Base-by-base conservation (phyloP, 305 asterid genomes). In the Solanum hybrid region DNA sequence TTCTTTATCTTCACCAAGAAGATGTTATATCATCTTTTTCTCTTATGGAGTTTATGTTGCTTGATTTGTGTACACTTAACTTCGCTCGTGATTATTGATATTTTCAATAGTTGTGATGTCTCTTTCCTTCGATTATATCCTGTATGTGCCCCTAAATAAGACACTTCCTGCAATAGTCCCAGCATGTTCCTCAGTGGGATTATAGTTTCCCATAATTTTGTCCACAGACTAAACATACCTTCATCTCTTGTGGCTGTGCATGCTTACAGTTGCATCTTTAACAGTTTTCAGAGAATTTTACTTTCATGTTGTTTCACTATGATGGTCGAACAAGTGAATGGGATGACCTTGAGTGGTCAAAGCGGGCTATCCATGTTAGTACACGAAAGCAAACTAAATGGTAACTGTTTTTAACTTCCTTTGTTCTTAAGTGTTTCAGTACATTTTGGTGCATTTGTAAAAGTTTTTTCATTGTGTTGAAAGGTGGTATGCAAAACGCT, bases 401-500 rank as follows among this genome's bases (percentile, higher is more conserved):
- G 98, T 95, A 92, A 91, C 79, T 87, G 9, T 60, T 88, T 88
- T 36, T 14, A 84, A 71, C 31, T 78, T 77, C 78, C 86, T 86
- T 34, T 73, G n/a, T 10, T 32, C 82, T 12, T 2, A 66, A 31
- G 34, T 29, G 71, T 38, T 46, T 10, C 75, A 88, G 24, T 73
- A 14, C 38, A 34, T 72, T 40, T 26, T 79, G 29, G 20, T 85
- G 88, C n/a, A 6, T 20, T 20, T 31, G 29, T 72, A 8, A 34
- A 51, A 56, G 29, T 85, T 85, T 31, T 6, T 51, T 31, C 4
- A 12, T 82, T 71, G 40, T 90, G 37, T 91, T 84, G 24, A 87
- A 76, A 97, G 99, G 99, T 96, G 99, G 99, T 97, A 97, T 14
- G 98, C 98, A 1, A 97, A 97, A 91, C 95, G 99, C 69, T 95